phyloP scores from a whole-genome alignment of 2,329 filamentous ascomycete genomes.

The Cercospora zeina region DNA sequence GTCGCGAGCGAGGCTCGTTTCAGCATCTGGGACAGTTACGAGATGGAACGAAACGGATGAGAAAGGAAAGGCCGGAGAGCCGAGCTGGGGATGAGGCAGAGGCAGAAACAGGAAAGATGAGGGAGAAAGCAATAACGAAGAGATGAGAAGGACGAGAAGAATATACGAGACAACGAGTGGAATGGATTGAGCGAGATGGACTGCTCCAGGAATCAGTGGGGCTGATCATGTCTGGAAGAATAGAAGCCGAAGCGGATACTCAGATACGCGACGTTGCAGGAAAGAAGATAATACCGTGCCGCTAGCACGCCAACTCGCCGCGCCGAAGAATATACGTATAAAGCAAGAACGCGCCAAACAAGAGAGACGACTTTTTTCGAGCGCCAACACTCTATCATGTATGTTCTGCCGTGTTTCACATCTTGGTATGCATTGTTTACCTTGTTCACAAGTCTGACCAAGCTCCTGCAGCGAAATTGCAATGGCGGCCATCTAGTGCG shows the following conservation, averaged over 20 bases:
- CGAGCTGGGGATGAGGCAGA: not conserved
- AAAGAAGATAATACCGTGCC: not conserved
- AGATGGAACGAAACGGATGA: not conserved
- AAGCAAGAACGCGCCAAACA: slow-evolving; percentile 1
- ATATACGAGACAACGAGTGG: not conserved
- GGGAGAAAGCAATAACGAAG: not conserved
- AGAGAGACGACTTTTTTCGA: not conserved
- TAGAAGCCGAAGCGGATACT: too few relatives aligned
- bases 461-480: not conserved
- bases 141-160: not conserved
- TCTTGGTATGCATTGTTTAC: not conserved
- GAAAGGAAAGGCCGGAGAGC: too few relatives aligned
- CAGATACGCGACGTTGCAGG: not conserved
- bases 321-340: not conserved
- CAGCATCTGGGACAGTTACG: not conserved
- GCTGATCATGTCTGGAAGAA: not conserved
- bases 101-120: not conserved
- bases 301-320: not conserved
- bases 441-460: not conserved
- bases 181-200: not conserved
- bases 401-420: too few relatives aligned
- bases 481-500: slow-evolving; percentile 18
- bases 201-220: too few relatives aligned
- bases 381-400: not conserved
- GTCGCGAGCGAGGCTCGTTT: not conserved